A percentile compares a stretch with the other conserved stretches of the same genome.
Evolutionary conservation across 2,329 filamentous ascomycete genomes (phyloP).

Genomic region (Clonostachys chloroleuca): DNA sequence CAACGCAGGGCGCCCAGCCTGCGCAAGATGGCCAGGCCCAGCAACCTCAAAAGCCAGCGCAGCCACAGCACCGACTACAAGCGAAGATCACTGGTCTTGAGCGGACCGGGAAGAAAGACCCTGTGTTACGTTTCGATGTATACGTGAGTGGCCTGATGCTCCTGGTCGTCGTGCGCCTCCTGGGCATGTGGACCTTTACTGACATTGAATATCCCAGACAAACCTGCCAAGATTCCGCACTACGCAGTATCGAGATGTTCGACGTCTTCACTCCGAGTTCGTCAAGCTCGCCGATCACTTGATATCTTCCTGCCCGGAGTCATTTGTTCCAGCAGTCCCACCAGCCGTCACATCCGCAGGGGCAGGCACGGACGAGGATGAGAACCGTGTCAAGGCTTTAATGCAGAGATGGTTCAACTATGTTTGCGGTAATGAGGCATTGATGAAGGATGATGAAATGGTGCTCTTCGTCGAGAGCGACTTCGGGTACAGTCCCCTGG

Average conservation of each 20-base stretch:
- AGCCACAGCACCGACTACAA: conserved; percentile 78
- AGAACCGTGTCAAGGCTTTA: conserved; percentile 78
- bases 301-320: conserved; percentile 95
- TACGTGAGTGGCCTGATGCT: conserved; percentile 58
- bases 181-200: not conserved
- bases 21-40: conserved; percentile 26
- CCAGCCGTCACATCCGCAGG: conserved; percentile 93
- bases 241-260: conserved; percentile 96
- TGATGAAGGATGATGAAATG: conserved; percentile 96
- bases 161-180: not conserved
- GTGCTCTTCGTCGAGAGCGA: conserved; percentile 98
- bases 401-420: conserved; percentile 96
- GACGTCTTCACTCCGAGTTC: conserved; percentile 92
- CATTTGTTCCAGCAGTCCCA: conserved; percentile 88
- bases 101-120: conserved; percentile 90
- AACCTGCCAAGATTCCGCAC: conserved; percentile 98
- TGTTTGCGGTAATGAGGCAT: conserved; percentile 84
- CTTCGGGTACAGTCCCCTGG: conserved; percentile 94
- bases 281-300: conserved; percentile 93
- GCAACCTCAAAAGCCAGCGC: conserved; percentile 52
- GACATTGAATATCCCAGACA: conserved; percentile 55
- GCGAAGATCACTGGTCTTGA: conserved; percentile 94
- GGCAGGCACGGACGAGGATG: conserved; percentile 93
- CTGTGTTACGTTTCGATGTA: conserved; percentile 90
- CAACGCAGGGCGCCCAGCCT: conserved; percentile 19